Base-by-base conservation (phyloP, 1,284 basidiomycete genomes). In the Sporisorium scitamineum region DNA sequence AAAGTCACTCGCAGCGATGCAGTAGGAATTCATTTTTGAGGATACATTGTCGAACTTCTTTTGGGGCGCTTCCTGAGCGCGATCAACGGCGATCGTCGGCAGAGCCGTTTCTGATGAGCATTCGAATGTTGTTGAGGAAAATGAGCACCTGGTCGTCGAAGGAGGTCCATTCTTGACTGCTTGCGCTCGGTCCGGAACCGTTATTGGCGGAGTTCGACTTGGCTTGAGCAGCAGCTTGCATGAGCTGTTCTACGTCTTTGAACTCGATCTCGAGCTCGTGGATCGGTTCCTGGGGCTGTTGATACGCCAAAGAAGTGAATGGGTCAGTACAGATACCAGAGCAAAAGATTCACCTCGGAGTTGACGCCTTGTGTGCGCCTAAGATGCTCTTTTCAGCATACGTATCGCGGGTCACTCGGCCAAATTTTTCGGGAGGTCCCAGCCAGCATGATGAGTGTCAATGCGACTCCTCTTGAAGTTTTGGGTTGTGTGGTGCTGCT, bases 211-310 rank as follows among this genome's bases (percentile, higher is more conserved):
- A 20, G 16, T 54, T 58, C 6, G 61, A 7, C 41, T 65, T 67
- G n/a, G 80, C 58, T 47, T 74, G 61, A 9, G 70, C 47, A 0
- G 66, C 82, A 10, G 87, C 87, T 10, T 84, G 85, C 52, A 90
- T 76, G n/a, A 90, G 79, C n/a, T 85, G 74, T 0, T 79, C 80
- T 1, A 87, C 86, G 61, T 89, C 86, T 24, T 85, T 79, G 48
- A 90, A 85, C 80, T 90, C 90, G 51, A 90, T 85, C 73, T 90
- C 90, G 26, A 90, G 84, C 78, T 90, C 90, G 80, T 88, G 88
- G 14, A 86, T 63, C 0, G 77, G 78, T 41, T 80, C 72, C 31
- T 71, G 57, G 11, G 76, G 80, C 82, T 44, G 34, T 53, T 42
- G 37, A 64, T 61, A 10, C 9, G 8, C 11, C 14, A n/a, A 48